phyloP scores from a whole-genome alignment of 1,284 basidiomycete species.

The Ustilago cynodontis region DNA sequence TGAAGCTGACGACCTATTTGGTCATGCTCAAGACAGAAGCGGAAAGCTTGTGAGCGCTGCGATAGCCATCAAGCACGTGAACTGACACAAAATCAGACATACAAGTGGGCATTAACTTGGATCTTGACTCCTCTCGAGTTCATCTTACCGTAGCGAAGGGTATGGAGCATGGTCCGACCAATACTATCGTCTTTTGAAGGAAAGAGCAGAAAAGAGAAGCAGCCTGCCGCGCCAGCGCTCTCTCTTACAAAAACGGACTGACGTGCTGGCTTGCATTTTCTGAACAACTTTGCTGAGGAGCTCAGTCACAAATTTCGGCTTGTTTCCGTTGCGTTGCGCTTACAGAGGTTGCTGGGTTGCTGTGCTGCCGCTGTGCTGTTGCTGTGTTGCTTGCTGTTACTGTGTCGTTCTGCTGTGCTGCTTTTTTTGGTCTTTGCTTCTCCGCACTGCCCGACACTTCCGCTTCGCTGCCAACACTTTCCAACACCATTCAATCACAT shows the following conservation, averaged over 20 bases:
- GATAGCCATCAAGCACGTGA: no score
- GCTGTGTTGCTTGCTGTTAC: background rate
- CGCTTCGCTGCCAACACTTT: background rate
- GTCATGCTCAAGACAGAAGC: no score
- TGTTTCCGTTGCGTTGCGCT: background rate
- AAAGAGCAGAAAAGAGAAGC: no score
- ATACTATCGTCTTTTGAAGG: no score
- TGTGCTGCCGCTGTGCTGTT: background rate
- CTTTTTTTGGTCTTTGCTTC: conserved; percentile 10
- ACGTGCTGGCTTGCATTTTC: background rate
- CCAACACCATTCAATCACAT: background rate
- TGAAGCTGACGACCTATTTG: no score
- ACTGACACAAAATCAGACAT: no score
- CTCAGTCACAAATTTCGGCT: conserved; percentile 1
- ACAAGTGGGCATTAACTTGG: no score
- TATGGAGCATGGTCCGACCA: conserved; percentile 2
- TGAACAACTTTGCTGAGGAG: background rate
- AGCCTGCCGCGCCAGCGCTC: background rate
- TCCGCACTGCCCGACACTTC: conserved; percentile 10
- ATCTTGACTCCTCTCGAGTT: no score
- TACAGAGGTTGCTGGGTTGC: background rate
- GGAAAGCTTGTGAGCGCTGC: background rate
- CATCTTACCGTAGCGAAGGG: background rate
- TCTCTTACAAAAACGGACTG: background rate
- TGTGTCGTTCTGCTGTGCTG: background rate